Conservation (phyloP, 305 asterid genomes). For the Solanum chacoense region DNA sequence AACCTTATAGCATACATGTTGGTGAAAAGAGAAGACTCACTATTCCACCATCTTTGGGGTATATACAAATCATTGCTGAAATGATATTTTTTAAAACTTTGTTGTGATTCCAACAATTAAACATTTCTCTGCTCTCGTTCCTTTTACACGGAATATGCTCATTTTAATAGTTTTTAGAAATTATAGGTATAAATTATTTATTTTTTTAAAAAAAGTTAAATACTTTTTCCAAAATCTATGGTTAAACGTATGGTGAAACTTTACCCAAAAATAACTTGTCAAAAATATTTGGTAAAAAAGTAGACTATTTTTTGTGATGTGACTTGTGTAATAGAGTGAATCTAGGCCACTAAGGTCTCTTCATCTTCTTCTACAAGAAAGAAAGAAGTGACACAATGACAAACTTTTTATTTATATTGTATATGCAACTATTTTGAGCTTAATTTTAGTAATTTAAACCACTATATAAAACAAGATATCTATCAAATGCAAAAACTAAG, state of each 20-base stretch:
- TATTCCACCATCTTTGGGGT: slow-evolving; percentile 58
- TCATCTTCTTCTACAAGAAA: neutral
- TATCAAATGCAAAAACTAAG: neutral
- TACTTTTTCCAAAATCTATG: neutral
- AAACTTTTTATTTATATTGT: no score
- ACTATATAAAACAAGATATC: no score
- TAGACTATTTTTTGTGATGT: neutral
- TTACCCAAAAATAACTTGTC: neutral
- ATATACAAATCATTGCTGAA: neutral
- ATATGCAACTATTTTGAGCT: neutral
- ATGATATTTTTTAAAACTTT: neutral
- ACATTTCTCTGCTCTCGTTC: neutral
- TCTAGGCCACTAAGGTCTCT: neutral
- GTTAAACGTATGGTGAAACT: neutral
- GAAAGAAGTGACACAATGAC: neutral
- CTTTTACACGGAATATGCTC: neutral
- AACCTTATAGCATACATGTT: slow-evolving; percentile 40
- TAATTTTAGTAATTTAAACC: no score
- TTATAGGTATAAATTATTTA: neutral
- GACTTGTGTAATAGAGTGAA: neutral
- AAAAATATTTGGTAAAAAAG: no score
- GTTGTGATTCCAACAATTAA: neutral
- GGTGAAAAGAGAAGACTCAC: slow-evolving; percentile 57
- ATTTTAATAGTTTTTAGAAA: no score
- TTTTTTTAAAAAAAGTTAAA: no score